Conservation (phyloP, 257 asterid genomes). For the Galeopsis tetrahit region DNA sequence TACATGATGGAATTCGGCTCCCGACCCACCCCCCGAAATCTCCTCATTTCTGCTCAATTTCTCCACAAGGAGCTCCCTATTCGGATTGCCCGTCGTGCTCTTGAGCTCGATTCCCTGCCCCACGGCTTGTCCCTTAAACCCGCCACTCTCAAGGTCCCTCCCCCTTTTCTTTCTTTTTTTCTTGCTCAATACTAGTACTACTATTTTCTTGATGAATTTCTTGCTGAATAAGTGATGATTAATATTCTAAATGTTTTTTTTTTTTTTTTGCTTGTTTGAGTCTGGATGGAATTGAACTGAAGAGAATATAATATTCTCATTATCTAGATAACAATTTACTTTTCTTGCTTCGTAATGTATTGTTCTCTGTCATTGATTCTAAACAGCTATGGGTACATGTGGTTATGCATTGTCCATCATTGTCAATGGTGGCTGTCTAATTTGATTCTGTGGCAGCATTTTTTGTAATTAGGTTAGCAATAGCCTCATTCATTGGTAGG, state of each 20-base stretch:
- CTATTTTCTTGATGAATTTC: neutral
- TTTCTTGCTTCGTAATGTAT: conserved; percentile 13
- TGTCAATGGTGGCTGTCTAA: neutral
- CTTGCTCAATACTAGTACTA: neutral
- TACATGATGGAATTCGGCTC: conserved; percentile 97
- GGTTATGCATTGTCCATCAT: neutral
- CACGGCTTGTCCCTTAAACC: conserved; percentile 77
- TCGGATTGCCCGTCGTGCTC: conserved; percentile 86
- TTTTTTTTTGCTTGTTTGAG: neutral
- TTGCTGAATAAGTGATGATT: neutral
- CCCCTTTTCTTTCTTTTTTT: neutral
- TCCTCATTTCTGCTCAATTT: conserved; percentile 81
- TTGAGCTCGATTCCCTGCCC: conserved; percentile 84
- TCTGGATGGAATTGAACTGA: neutral
- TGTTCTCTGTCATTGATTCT: neutral
- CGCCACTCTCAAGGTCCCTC: conserved; percentile 82
- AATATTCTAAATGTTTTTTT: neutral
- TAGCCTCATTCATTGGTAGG: neutral
- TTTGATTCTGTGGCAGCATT: neutral
- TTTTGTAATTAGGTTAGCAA: neutral
- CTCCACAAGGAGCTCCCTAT: conserved; percentile 87
- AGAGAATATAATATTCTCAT: neutral
- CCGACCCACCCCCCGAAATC: conserved; percentile 63
- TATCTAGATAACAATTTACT: conserved; percentile 2
- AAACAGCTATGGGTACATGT: neutral